Conservation (phyloP, 805 yeast species). For the Wickerhamiella vanderwaltii region DNA sequence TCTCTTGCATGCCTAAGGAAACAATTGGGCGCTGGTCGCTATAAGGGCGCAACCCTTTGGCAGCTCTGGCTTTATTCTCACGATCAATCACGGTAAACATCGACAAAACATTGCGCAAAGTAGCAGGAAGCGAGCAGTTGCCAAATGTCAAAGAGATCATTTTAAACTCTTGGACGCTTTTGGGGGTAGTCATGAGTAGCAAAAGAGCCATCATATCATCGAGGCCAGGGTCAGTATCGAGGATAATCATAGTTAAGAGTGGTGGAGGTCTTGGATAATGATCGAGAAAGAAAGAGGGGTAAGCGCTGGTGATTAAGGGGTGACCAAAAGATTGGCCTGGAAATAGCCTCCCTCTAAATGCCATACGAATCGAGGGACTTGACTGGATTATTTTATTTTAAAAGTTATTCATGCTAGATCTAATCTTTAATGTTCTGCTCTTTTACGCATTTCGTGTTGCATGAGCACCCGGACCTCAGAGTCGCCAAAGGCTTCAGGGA, state of each 20-base stretch:
- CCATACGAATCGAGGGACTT: too few relatives aligned
- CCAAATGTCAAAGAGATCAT: slow-evolving; percentile 31
- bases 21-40: slow-evolving; percentile 26
- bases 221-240: slow-evolving; percentile 35
- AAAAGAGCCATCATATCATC: slow-evolving; percentile 33
- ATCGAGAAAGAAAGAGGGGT: too few relatives aligned
- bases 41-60: slow-evolving; percentile 18
- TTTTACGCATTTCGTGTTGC: slow-evolving; percentile 13
- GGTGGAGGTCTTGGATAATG: too few relatives aligned
- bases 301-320: too few relatives aligned
- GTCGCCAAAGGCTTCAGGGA: slow-evolving; percentile 6
- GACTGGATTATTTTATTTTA: too few relatives aligned
- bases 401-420: background rate
- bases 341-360: too few relatives aligned
- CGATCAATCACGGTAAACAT: slow-evolving; percentile 27
- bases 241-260: slow-evolving; percentile 20
- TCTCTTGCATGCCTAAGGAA: slow-evolving; percentile 26
- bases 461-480: slow-evolving; percentile 7
- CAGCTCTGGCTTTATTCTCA: slow-evolving; percentile 24
- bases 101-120: slow-evolving; percentile 29
- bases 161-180: slow-evolving; percentile 21
- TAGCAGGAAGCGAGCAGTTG: slow-evolving; percentile 27
- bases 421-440: slow-evolving; percentile 10
- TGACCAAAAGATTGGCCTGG: too few relatives aligned
- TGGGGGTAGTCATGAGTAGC: slow-evolving; percentile 26